Evolutionary conservation across 805 yeast species (phyloP).

Genomic region (Metschnikowia reukaufii): DNA sequence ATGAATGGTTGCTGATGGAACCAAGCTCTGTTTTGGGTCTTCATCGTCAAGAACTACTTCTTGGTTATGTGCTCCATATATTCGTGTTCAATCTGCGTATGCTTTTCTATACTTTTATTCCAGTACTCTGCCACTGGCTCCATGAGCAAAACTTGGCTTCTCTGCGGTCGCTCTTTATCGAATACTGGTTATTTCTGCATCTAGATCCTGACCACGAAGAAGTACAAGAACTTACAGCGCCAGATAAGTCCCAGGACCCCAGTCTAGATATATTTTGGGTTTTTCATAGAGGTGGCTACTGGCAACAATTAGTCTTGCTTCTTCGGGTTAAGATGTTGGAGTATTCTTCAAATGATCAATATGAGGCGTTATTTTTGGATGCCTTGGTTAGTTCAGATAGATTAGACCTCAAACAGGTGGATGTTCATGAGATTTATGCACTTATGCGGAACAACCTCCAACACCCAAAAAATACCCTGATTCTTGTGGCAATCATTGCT

Average conservation of each 20-base stretch:
- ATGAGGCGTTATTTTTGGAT: slow-evolving; percentile 27
- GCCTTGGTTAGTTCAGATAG: slow-evolving; percentile 22
- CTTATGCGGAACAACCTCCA: slow-evolving; percentile 15
- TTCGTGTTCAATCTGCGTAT: slow-evolving; percentile 35
- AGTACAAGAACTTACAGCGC: slow-evolving; percentile 8
- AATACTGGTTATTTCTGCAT: slow-evolving; percentile 17
- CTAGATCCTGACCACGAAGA: slow-evolving; percentile 14
- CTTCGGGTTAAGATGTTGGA: slow-evolving; percentile 5
- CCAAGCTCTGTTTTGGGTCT: slow-evolving; percentile 25
- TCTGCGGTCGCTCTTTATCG: slow-evolving; percentile 15
- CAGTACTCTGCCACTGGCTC: slow-evolving; percentile 40
- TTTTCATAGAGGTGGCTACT: slow-evolving; percentile 28
- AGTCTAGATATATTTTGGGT: slow-evolving; percentile 27
- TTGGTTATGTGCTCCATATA: slow-evolving; percentile 38
- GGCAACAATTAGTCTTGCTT: slow-evolving; percentile 26
- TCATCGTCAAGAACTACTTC: slow-evolving; percentile 26
- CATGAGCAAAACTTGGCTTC: slow-evolving; percentile 22
- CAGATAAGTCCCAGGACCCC: slow-evolving; percentile 7
- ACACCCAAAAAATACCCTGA: slow-evolving; percentile 17
- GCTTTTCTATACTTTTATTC: slow-evolving; percentile 32
- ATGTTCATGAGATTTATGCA: slow-evolving; percentile 7
- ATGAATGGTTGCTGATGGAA: slow-evolving; percentile 37
- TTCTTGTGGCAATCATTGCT: slow-evolving; percentile 11
- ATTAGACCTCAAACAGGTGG: slow-evolving; percentile 10
- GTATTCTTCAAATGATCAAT: slow-evolving; percentile 6